Percentiles rank a stretch among this genome's conserved stretches.
phyloP scores from a whole-genome alignment of 768 basidiomycete species.

The Bullera alba region DNA sequence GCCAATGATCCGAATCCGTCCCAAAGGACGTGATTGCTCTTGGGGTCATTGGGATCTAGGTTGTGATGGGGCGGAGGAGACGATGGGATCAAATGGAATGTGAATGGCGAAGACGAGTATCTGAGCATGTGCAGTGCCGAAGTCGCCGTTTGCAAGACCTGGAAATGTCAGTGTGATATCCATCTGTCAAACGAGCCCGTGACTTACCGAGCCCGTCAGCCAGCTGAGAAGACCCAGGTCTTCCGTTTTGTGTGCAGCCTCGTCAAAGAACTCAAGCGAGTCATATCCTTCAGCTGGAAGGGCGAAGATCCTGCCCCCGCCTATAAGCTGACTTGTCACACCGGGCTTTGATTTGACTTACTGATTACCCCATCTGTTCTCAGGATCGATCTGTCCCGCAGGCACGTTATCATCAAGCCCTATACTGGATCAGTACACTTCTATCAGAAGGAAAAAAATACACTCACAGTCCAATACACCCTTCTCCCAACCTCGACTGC shows the following conservation, averaged over 20 bases:
- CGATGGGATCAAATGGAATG: constrained; percentile 37
- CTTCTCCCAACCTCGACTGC: constrained; percentile 16
- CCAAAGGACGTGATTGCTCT: constrained; percentile 31
- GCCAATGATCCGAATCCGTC: constrained; percentile 44
- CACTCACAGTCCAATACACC: constrained; percentile 33
- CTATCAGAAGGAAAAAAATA: background rate
- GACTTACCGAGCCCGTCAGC: constrained; percentile 40
- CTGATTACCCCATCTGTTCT: constrained; percentile 43
- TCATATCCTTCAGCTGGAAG: constrained; percentile 40
- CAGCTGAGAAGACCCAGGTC: constrained; percentile 41
- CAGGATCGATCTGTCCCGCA: constrained; percentile 18
- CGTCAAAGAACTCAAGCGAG: constrained; percentile 40
- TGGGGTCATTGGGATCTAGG: too few relatives aligned
- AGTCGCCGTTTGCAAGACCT: constrained; percentile 40
- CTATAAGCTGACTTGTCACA: too few relatives aligned
- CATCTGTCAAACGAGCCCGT: background rate
- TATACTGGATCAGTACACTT: constrained; percentile 9
- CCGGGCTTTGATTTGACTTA: constrained; percentile 9
- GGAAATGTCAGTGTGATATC: background rate
- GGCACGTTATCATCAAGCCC: constrained; percentile 39
- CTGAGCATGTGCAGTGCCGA: constrained; percentile 42
- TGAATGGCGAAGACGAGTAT: constrained; percentile 32
- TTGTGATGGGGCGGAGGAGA: constrained; percentile 1
- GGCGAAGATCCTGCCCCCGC: constrained; percentile 39
- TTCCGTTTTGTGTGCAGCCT: constrained; percentile 23